phyloP scores from a whole-genome alignment of 768 basidiomycete species.

The Leccinum subgranulosum region DNA sequence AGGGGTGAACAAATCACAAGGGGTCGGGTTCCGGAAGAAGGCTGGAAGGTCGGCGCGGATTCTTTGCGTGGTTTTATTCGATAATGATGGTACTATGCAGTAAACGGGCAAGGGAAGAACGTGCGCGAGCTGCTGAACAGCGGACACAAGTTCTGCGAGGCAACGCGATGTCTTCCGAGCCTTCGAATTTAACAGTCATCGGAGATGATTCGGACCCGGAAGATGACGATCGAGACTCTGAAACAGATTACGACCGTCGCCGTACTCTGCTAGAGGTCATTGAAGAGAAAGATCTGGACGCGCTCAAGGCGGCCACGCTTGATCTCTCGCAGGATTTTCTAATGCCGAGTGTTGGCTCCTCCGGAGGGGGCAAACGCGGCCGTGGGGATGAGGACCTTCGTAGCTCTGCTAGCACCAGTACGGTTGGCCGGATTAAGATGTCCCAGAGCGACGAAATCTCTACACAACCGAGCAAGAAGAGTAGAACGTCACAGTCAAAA shows the following conservation, averaged over 20 bases:
- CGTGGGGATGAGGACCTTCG: background rate
- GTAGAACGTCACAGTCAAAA: slow-evolving; percentile 20
- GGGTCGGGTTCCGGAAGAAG: slow-evolving; percentile 68
- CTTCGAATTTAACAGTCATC: slow-evolving; percentile 11
- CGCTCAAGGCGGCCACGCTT: slow-evolving; percentile 41
- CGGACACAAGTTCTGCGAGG: slow-evolving; percentile 49
- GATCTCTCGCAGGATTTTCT: slow-evolving; percentile 53
- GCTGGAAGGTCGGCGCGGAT: slow-evolving; percentile 52
- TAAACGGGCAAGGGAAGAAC: slow-evolving; percentile 75
- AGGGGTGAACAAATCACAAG: slow-evolving; percentile 39
- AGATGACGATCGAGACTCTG: slow-evolving; percentile 41
- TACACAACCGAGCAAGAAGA: slow-evolving; percentile 16
- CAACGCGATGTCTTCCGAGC: slow-evolving; percentile 5
- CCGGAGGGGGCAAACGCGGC: slow-evolving; percentile 1
- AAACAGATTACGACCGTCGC: slow-evolving; percentile 50
- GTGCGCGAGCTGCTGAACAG: slow-evolving; percentile 70
- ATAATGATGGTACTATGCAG: slow-evolving; percentile 35
- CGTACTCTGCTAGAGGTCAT: slow-evolving; percentile 48
- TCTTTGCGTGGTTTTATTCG: background rate
- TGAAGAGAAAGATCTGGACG: slow-evolving; percentile 40
- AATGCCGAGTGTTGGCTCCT: slow-evolving; percentile 27
- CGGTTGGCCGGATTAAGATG: background rate
- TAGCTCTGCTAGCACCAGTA: background rate
- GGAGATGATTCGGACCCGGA: slow-evolving; percentile 33
- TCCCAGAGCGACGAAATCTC: background rate